phyloP scores from a whole-genome alignment of 2,329 filamentous ascomycete species.

The Thelonectria olida region DNA sequence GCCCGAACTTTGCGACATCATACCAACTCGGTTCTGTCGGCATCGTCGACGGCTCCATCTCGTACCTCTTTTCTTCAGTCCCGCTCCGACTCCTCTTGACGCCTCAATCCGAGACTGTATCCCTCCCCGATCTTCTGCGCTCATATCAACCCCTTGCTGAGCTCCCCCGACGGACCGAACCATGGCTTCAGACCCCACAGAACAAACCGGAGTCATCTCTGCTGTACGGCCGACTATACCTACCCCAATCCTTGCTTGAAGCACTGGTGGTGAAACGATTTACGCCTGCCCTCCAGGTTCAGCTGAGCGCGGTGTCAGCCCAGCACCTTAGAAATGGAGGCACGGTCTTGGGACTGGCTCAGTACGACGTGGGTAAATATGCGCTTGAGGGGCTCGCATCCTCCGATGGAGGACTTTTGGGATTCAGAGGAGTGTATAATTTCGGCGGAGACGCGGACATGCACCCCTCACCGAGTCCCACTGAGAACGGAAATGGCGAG shows the following conservation, averaged over 20 bases:
- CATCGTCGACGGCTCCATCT: conserved; percentile 94
- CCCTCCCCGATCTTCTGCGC: conserved; percentile 79
- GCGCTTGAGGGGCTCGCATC: conserved; percentile 91
- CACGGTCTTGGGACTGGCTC: conserved; percentile 76
- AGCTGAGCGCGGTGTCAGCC: conserved; percentile 81
- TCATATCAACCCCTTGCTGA: conserved; percentile 84
- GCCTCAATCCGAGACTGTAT: conserved; percentile 76
- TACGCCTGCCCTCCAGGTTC: conserved; percentile 79
- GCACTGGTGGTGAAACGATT: conserved; percentile 84
- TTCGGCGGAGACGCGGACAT: conserved; percentile 77
- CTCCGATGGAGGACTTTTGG: conserved; percentile 89
- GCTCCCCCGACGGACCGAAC: conserved; percentile 50
- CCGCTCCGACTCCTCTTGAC: conserved; percentile 73
- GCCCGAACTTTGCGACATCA: conserved; percentile 91
- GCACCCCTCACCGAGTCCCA: conserved; percentile 23
- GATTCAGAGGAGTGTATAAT: conserved; percentile 90
- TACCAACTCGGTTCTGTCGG: conserved; percentile 92
- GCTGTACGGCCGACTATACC: conserved; percentile 81
- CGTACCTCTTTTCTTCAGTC: conserved; percentile 92
- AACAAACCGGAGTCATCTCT: conserved; percentile 61
- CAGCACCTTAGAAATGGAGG: conserved; percentile 77
- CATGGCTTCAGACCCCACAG: conserved; percentile 32
- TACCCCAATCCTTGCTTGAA: conserved; percentile 86
- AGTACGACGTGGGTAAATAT: conserved; percentile 88
- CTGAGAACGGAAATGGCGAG: conserved; percentile 45